Base-by-base conservation (phyloP, 31 red algal species). In the Odonthalia washingtoniensis region DNA sequence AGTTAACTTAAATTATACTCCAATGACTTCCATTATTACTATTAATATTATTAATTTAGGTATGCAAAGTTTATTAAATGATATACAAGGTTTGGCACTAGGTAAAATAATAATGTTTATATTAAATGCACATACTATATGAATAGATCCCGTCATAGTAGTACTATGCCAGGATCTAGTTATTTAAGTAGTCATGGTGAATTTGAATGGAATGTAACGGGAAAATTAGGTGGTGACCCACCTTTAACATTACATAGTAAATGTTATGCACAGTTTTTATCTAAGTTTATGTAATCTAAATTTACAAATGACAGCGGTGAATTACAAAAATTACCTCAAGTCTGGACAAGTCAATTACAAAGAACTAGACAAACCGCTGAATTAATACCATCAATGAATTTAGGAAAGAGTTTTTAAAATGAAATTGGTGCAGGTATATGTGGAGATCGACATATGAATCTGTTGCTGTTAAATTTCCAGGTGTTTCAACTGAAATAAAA, bases 171-270 rank as follows among this genome's bases (percentile, higher is more conserved):
- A 1, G 70, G 97, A 35, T 78, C 46, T 75, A 96, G 96, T 66
- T 99, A 96, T 66, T 81, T 99, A 16, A 90, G 86, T 62, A 88
- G 97, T 5, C 97, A 96, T 65, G 97, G 97, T 42, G 94, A 99
- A 68, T 91, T 86, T 21, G 89, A 98, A 74, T 98, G 94, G 91
- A 98, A 98, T 65, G 96, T 95, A 14, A 96, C 94, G 31, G 96
- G 93, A 24, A 89, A 96, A 75, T 89, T 98, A n/a, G 96, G 96
- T 17, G 96, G 96, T 28, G 94, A 98, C 63, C 96, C 96, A 2
- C 52, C 83, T 24, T 60, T 98, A 18, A 98, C 96, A 1, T 70
- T 64, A 4, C 94, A 88, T 30, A 94, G 96, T 30, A 65, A 87
- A 65, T 61, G 39, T 2, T 98, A 96, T 80, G 93, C 96, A 9